phyloP scores from a whole-genome alignment of 495 filamentous ascomycete genomes.

The Lasiosphaeria miniovina region DNA sequence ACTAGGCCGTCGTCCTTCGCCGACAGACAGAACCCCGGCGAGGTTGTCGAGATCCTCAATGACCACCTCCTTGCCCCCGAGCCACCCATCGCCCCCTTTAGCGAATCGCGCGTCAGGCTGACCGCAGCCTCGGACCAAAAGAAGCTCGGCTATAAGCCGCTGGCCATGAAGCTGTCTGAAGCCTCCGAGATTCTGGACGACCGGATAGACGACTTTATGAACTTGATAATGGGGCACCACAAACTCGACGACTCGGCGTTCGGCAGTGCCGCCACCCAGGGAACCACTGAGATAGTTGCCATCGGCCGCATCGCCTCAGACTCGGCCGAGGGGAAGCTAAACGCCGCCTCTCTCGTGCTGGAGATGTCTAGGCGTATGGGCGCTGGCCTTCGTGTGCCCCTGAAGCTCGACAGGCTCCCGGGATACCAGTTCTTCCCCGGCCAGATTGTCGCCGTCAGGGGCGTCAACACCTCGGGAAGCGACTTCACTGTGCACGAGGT shows the following conservation, averaged over 20 bases:
- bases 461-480: slow-evolving; percentile 81
- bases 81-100: slow-evolving; percentile 65
- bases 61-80: slow-evolving; percentile 66
- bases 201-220: slow-evolving; percentile 83
- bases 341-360: slow-evolving; percentile 75
- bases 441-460: slow-evolving; percentile 82
- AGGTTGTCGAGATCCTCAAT: slow-evolving; percentile 79
- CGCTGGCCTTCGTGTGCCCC: slow-evolving; percentile 72
- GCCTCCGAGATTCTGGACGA: slow-evolving; percentile 91
- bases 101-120: slow-evolving; percentile 75
- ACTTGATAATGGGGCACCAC: slow-evolving; percentile 68
- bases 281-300: slow-evolving; percentile 80
- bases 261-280: slow-evolving; percentile 79
- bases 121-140: slow-evolving; percentile 80
- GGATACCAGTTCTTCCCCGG: slow-evolving; percentile 89
- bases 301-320: slow-evolving; percentile 91
- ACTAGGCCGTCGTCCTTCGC: slow-evolving; percentile 58
- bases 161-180: slow-evolving; percentile 91
- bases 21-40: slow-evolving; percentile 71
- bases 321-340: slow-evolving; percentile 76
- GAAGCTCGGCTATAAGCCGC: slow-evolving; percentile 85
- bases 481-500: slow-evolving; percentile 79
- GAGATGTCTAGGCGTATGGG: slow-evolving; percentile 86
- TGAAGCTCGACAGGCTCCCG: slow-evolving; percentile 67
- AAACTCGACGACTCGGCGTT: slow-evolving; percentile 76